Conservation (phyloP, 1,284 basidiomycete species). For the Athelia sp. region DNA sequence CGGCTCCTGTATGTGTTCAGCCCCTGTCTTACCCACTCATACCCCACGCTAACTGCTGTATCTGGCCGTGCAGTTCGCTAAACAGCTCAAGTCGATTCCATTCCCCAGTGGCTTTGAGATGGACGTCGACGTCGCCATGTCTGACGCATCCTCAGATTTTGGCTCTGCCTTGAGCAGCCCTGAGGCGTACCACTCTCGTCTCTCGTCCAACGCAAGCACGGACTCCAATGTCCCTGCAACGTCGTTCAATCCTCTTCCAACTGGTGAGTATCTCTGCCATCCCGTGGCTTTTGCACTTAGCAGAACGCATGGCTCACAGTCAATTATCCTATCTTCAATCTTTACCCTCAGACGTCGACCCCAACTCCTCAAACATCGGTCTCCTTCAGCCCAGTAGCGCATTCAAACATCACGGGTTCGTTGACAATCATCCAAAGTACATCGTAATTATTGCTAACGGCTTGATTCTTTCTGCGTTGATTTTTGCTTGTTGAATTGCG, state of each 20-base stretch:
- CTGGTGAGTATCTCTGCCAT: background rate
- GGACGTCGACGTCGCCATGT: background rate
- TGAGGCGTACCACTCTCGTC: background rate
- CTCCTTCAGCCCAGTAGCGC: background rate
- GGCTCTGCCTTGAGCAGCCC: background rate
- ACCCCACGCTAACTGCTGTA: background rate
- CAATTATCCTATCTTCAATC: background rate
- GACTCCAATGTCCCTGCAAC: background rate
- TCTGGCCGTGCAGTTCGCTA: background rate
- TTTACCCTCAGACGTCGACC: background rate
- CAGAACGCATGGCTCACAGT: background rate
- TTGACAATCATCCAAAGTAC: background rate
- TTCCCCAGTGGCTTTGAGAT: background rate
- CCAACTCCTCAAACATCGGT: background rate
- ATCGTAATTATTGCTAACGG: background rate
- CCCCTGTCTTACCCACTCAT: background rate
- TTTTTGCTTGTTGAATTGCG: background rate
- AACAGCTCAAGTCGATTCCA: conserved; percentile 1
- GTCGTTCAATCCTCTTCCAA: background rate
- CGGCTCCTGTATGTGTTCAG: background rate
- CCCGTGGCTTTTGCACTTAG: background rate
- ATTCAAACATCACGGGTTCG: background rate
- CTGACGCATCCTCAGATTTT: background rate
- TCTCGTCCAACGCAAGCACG: background rate
- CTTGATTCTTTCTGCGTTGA: background rate